Conservation (phyloP, 345 rosid genomes). For the Bruguiera sexangula region DNA sequence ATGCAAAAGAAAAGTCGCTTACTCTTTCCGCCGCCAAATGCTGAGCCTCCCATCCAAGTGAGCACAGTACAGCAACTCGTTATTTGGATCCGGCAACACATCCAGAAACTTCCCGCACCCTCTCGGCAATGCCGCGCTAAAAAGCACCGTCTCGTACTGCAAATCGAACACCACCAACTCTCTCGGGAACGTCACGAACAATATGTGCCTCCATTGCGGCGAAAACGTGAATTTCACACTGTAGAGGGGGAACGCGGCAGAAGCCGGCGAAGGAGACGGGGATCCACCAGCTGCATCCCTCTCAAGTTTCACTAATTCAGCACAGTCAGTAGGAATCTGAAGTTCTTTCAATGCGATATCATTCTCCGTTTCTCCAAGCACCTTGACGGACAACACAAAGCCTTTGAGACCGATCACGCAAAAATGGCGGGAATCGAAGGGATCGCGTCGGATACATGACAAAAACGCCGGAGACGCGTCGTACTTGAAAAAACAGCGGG, state of each 20-base stretch:
- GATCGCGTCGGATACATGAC: slow-evolving; percentile 83
- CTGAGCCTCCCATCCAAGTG: slow-evolving; percentile 91
- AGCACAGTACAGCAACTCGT: slow-evolving; percentile 76
- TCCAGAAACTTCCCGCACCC: slow-evolving; percentile 87
- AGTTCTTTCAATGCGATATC: slow-evolving; percentile 57
- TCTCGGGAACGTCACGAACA: slow-evolving; percentile 80
- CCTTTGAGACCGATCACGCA: slow-evolving; percentile 76
- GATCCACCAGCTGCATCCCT: slow-evolving; percentile 46
- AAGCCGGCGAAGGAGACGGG: slow-evolving; percentile 57
- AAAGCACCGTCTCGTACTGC: slow-evolving; percentile 70
- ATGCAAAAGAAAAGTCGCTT: slow-evolving; percentile 15
- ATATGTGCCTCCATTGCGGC: slow-evolving; percentile 71
- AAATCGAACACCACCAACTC: slow-evolving; percentile 87
- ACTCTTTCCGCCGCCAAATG: slow-evolving; percentile 92
- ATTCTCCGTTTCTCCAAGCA: slow-evolving; percentile 69
- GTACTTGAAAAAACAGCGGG: slow-evolving; percentile 68
- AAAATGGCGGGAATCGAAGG: slow-evolving; percentile 82
- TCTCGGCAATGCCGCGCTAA: slow-evolving; percentile 61
- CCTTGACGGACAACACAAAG: slow-evolving; percentile 59
- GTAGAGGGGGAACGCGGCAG: slow-evolving; percentile 68
- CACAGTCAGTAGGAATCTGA: slow-evolving; percentile 58
- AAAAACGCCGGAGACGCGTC: slow-evolving; percentile 73
- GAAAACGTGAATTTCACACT: slow-evolving; percentile 70
- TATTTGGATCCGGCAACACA: slow-evolving; percentile 76
- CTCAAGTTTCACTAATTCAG: slow-evolving; percentile 64